Conservation (phyloP, 352 stramenopile genomes). For the Pythium graminicola region DNA sequence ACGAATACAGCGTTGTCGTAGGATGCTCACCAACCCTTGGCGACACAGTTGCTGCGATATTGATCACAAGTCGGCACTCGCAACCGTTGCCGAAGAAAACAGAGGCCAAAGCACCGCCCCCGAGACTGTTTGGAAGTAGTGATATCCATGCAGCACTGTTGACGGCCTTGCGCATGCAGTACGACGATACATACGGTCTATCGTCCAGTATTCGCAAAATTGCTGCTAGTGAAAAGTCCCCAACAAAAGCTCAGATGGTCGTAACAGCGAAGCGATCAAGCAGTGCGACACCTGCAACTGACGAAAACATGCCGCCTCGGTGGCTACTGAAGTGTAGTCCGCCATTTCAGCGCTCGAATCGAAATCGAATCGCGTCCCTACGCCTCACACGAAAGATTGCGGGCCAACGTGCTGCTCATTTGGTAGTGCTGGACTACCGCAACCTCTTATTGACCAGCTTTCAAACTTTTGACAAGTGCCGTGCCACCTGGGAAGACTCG, state of each 20-base stretch:
- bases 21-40: slow-evolving; percentile 47
- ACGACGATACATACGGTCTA: slow-evolving; percentile 58
- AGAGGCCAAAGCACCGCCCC: not conserved
- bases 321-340: slow-evolving; percentile 57
- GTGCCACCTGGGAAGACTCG: slow-evolving; percentile 37
- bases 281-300: not conserved
- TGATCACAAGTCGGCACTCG: slow-evolving; percentile 9
- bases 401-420: slow-evolving; percentile 36
- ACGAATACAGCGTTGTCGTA: slow-evolving; percentile 58
- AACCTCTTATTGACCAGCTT: slow-evolving; percentile 28
- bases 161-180: slow-evolving; percentile 43
- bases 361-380: slow-evolving; percentile 34
- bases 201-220: slow-evolving; percentile 30
- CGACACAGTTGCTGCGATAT: slow-evolving; percentile 30
- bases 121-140: slow-evolving; percentile 25
- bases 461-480: slow-evolving; percentile 40
- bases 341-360: slow-evolving; percentile 50
- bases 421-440: slow-evolving; percentile 46
- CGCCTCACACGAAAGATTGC: slow-evolving; percentile 30
- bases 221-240: slow-evolving; percentile 7
- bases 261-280: not conserved
- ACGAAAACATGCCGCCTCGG: slow-evolving; percentile 33
- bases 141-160: slow-evolving; percentile 53
- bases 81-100: slow-evolving; percentile 1
- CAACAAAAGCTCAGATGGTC: slow-evolving; percentile 5